A percentile compares a stretch with the other conserved stretches of the same genome.
Conservation (phyloP, 2,329 filamentous ascomycete genomes). For the Colletotrichum phormii region DNA sequence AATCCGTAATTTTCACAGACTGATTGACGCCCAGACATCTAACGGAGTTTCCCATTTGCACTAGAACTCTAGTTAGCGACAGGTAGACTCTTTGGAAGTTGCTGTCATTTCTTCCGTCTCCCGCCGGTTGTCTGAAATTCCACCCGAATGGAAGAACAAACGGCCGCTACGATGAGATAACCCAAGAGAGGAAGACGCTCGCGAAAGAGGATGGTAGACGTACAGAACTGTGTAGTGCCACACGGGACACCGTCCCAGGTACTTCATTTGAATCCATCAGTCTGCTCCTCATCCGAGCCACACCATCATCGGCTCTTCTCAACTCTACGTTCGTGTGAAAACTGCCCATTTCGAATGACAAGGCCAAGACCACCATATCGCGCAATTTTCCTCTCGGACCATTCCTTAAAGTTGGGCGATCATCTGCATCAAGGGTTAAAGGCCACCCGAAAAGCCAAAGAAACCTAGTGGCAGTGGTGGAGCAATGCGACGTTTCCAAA, state of each 20-base stretch:
- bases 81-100: neutral
- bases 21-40: neutral
- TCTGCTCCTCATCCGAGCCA: slow-evolving; percentile 30
- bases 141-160: neutral
- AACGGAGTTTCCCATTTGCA: neutral
- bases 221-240: neutral
- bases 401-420: slow-evolving; percentile 21
- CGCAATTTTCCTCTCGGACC: slow-evolving; percentile 9
- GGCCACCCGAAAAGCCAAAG: neutral
- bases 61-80: neutral
- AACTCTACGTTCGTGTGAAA: neutral
- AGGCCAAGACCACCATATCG: neutral
- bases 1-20: neutral
- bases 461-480: neutral
- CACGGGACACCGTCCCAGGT: slow-evolving; percentile 2
- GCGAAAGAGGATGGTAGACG: neutral
- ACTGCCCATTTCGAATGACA: neutral
- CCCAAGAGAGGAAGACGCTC: neutral
- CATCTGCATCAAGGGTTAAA: slow-evolving; percentile 21
- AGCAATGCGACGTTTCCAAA: slow-evolving; percentile 26
- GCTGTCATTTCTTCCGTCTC: neutral
- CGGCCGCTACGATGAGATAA: neutral
- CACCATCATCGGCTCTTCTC: slow-evolving; percentile 2
- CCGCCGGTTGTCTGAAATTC: too few relatives aligned
- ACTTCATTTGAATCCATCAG: slow-evolving; percentile 14